Evolutionary conservation across 164 flowering plant species (phyloP).

Genomic region (Dillenia turbinata): DNA sequence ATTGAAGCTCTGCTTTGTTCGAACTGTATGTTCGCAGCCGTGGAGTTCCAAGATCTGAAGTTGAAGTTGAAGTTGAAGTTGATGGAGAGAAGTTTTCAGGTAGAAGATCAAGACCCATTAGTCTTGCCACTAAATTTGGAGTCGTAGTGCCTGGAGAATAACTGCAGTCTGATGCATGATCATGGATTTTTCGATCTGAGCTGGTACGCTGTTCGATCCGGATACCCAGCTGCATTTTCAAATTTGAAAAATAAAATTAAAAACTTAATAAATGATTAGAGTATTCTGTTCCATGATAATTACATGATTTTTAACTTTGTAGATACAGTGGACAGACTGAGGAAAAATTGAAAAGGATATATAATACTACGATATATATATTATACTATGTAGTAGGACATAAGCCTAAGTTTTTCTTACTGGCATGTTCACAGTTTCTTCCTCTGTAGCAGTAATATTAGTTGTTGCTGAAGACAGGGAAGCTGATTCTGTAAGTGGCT

Average conservation of each 20-base stretch:
- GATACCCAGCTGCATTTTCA: constrained; percentile 34
- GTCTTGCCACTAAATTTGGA: constrained; percentile 76
- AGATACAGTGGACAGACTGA: not conserved
- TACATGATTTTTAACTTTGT: constrained; percentile 16
- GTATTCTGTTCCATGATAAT: constrained; percentile 2
- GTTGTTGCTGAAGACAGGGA: constrained; percentile 18
- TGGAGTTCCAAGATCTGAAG: constrained; percentile 1
- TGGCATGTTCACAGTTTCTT: constrained; percentile 36
- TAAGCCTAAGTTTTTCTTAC: constrained; percentile 31
- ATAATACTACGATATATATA: too few relatives aligned
- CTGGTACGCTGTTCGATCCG: constrained; percentile 34
- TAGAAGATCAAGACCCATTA: constrained; percentile 90
- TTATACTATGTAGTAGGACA: too few relatives aligned
- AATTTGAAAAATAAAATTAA: not conserved
- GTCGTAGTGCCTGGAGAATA: constrained; percentile 60
- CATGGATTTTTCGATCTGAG: constrained; percentile 9
- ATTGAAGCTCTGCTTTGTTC: not conserved
- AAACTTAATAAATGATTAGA: not conserved
- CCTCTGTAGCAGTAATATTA: constrained; percentile 1
- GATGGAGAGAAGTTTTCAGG: constrained; percentile 40
- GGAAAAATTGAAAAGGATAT: too few relatives aligned
- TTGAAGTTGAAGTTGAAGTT: constrained; percentile 6
- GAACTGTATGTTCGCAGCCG: not conserved
- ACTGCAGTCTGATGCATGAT: constrained; percentile 28
- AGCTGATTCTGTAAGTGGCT: constrained; percentile 8